Conservation (phyloP, 805 yeast species). For the Nematodospora valgi region DNA sequence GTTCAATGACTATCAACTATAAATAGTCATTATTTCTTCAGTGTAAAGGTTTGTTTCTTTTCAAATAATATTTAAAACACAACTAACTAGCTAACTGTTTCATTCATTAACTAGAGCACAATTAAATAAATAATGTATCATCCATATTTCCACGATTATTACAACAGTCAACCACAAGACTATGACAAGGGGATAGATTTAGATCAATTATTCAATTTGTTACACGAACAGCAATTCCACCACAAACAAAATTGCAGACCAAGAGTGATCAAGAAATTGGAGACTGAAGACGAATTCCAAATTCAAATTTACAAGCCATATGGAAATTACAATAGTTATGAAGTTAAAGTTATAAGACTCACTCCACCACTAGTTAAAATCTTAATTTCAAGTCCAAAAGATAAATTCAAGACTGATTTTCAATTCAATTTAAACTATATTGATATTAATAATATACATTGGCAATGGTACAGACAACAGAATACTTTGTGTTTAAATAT, state of each 20-base stretch:
- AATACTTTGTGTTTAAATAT: slow-evolving; percentile 34
- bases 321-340: slow-evolving; percentile 33
- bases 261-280: slow-evolving; percentile 31
- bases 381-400: slow-evolving; percentile 20
- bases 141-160: too few species aligned
- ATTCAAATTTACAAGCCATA: slow-evolving; percentile 32
- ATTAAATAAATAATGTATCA: too few species aligned
- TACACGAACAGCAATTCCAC: slow-evolving; percentile 10
- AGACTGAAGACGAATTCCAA: slow-evolving; percentile 31
- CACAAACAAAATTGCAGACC: slow-evolving; percentile 7
- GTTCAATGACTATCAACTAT: too few species aligned
- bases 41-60: too few species aligned
- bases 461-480: slow-evolving; percentile 27
- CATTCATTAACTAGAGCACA: too few species aligned
- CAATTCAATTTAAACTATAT: slow-evolving; percentile 28
- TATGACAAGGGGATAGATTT: slow-evolving; percentile 6
- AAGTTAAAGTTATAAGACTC: slow-evolving; percentile 21
- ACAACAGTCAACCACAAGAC: too few species aligned
- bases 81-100: too few species aligned
- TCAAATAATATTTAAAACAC: too few species aligned
- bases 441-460: slow-evolving; percentile 29
- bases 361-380: slow-evolving; percentile 16
- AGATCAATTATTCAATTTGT: slow-evolving; percentile 12
- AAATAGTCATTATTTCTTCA: too few species aligned
- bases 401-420: slow-evolving; percentile 29